phyloP scores from a whole-genome alignment of 2,329 filamentous ascomycete genomes.

The Botrytis cinerea region DNA sequence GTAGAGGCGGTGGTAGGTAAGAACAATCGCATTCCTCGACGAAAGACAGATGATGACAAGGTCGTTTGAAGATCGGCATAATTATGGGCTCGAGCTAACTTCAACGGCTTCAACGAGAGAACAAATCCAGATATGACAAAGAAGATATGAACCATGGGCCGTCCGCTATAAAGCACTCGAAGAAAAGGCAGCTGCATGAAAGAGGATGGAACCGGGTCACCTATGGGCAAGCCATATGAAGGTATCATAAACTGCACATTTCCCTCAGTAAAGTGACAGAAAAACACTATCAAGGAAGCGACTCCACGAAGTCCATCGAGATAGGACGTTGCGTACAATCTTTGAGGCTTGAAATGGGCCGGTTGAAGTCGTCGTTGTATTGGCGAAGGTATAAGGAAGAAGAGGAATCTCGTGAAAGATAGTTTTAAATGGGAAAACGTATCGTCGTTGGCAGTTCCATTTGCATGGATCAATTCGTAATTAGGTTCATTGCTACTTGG shows the following conservation, averaged over 20 bases:
- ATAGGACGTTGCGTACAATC: slow-evolving; percentile 45
- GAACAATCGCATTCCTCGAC: slow-evolving; percentile 51
- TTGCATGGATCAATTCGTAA: slow-evolving; percentile 21
- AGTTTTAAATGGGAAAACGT: slow-evolving; percentile 4
- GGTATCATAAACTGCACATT: slow-evolving; percentile 44
- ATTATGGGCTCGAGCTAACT: slow-evolving; percentile 45
- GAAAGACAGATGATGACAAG: slow-evolving; percentile 51
- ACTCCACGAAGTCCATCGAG: slow-evolving; percentile 53
- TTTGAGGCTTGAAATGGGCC: slow-evolving; percentile 31
- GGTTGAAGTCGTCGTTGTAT: slow-evolving; percentile 40
- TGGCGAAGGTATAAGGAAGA: slow-evolving; percentile 39
- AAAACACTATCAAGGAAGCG: slow-evolving; percentile 51
- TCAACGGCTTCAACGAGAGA: slow-evolving; percentile 49
- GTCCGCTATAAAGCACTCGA: slow-evolving; percentile 49
- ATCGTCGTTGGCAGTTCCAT: slow-evolving; percentile 9
- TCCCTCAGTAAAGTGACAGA: slow-evolving; percentile 49
- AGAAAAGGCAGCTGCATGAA: slow-evolving; percentile 50
- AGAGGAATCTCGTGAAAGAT: slow-evolving; percentile 15
- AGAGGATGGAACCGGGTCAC: slow-evolving; percentile 42
- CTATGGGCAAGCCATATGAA: slow-evolving; percentile 37
- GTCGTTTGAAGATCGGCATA: slow-evolving; percentile 44
- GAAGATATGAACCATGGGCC: slow-evolving; percentile 54
- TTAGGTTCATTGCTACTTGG: slow-evolving; percentile 11
- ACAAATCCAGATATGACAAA: slow-evolving; percentile 55
- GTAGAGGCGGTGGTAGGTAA: slow-evolving; percentile 41